Evolutionary conservation across 805 yeast species (phyloP), one percentile per base, ranked within the genome.

Genomic region (Lipomyces orientalis): DNA sequence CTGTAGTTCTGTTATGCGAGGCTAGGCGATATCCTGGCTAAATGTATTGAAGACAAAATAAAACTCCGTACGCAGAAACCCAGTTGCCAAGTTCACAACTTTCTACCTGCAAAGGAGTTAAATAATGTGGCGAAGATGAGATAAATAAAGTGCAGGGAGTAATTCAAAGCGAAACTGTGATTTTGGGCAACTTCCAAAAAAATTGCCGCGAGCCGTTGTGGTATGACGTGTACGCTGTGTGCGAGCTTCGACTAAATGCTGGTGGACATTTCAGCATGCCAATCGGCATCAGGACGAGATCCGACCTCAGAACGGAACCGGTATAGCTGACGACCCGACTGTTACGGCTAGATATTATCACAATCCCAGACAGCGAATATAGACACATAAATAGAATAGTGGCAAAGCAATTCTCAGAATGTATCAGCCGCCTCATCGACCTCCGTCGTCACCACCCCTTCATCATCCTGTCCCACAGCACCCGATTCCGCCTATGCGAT

Each of bases 381-480:
- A 19, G 33, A 16, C 55, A 60, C 29, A 25, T 25, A 25, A 43
- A 33, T 56, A 1, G 31, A 22, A 12, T 55, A 51, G n/a, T 22
- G 14, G 37, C 31, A 19, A 22, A 33, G 35, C 43, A 54, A 51
- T 54, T 2, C 52, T 29, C 5, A 64, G n/a, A 22, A 69, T 72
- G 71, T 72, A 69, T 29, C 72, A 69, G 33, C 71, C 60, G 31
- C 8, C 39, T 14, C 67, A 57, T 22, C 58, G 71, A 67, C 12
- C 43, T 29, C 67, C 69, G 55, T 34, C 66, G 29, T 71, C 79
- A 4, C 83, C 84, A 31, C 81, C 84, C 12, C 73, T 78, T 64
- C 83, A 79, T 70, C 84, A 80, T 58, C 83, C 84, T 19, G 79
- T 79, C 4, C 84, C 83, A 16, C 83, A 80, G 75, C 83, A 81